Percentiles rank a stretch among this genome's conserved stretches.
Conservation (phyloP, 106 monocot species). For the Acorus gramineus region DNA sequence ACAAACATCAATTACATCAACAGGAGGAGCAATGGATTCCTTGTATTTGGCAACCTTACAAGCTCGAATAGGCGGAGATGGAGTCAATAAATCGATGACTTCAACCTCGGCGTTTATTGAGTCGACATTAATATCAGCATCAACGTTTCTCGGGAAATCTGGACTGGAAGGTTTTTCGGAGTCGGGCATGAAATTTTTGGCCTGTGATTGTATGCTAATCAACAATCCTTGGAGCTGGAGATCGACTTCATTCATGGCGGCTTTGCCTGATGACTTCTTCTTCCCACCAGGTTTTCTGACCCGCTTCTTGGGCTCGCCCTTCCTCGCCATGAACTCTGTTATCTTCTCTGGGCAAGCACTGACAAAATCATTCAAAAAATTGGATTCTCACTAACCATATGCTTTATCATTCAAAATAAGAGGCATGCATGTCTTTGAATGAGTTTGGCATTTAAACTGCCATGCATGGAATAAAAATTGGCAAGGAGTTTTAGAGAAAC, state of each 20-base stretch:
- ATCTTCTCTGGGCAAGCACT: conserved; percentile 88
- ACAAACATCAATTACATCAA: conserved; percentile 25
- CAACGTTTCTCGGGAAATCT: not conserved
- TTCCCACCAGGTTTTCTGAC: conserved; percentile 35
- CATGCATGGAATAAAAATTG: no score
- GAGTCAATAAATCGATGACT: conserved; percentile 57
- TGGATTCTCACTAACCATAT: not conserved
- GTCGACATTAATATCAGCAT: not conserved
- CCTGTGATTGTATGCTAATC: conserved; percentile 39
- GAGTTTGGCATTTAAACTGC: not conserved
- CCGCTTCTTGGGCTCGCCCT: conserved; percentile 38
- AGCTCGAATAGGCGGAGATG: conserved; percentile 52
- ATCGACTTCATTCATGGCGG: conserved; percentile 28
- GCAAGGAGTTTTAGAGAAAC: no score
- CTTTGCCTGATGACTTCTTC: conserved; percentile 17
- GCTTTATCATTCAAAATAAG: not conserved
- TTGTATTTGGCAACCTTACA: conserved; percentile 30
- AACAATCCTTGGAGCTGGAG: conserved; percentile 40
- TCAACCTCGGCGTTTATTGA: conserved; percentile 1
- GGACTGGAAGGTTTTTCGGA: no score
- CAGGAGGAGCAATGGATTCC: not conserved
- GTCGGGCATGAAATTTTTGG: not conserved
- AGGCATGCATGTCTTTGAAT: not conserved
- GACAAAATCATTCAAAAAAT: not conserved
- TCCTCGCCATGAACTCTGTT: conserved; percentile 47